Percentiles rank a stretch among this genome's conserved stretches.
Conservation (phyloP, 1,284 basidiomycete species). For the Apiotrichum gamsii region DNA sequence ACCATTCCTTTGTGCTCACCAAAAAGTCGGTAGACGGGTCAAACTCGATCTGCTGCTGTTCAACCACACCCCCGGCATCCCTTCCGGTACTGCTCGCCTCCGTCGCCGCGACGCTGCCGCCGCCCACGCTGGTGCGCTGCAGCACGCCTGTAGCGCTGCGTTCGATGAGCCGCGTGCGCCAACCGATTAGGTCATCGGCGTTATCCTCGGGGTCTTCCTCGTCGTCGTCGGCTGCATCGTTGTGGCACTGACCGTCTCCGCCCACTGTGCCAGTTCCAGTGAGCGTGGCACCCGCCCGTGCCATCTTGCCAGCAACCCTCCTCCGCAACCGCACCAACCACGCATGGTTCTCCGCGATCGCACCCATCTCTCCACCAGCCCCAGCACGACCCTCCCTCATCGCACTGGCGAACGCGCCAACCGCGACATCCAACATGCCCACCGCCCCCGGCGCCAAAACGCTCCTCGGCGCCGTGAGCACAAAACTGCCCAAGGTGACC, state of each 20-base stretch:
- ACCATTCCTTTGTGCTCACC: no score
- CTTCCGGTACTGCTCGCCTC: no score
- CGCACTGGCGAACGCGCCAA: slow-evolving; percentile 13
- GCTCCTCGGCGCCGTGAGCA: slow-evolving; percentile 9
- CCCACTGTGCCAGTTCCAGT: no score
- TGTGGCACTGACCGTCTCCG: no score
- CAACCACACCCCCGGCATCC: no score
- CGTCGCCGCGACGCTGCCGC: no score
- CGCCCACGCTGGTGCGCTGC: no score
- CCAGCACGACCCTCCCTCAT: slow-evolving; percentile 11
- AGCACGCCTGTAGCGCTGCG: not conserved
- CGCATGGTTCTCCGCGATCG: slow-evolving; percentile 17
- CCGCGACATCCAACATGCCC: slow-evolving; percentile 13
- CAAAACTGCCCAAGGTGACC: slow-evolving; percentile 19
- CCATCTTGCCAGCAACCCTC: slow-evolving; percentile 5
- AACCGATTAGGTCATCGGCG: slow-evolving; percentile 24
- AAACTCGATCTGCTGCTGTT: no score
- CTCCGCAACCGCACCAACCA: slow-evolving; percentile 23
- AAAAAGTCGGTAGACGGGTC: no score
- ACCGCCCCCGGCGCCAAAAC: slow-evolving; percentile 11
- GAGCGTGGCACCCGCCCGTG: not conserved
- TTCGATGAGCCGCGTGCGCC: slow-evolving; percentile 27
- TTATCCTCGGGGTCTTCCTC: no score
- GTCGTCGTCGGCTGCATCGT: no score
- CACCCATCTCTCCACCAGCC: no score